Evolutionary conservation across 2,329 filamentous ascomycete genomes (phyloP).

Genomic region (Coccinonectria pachysandricola): DNA sequence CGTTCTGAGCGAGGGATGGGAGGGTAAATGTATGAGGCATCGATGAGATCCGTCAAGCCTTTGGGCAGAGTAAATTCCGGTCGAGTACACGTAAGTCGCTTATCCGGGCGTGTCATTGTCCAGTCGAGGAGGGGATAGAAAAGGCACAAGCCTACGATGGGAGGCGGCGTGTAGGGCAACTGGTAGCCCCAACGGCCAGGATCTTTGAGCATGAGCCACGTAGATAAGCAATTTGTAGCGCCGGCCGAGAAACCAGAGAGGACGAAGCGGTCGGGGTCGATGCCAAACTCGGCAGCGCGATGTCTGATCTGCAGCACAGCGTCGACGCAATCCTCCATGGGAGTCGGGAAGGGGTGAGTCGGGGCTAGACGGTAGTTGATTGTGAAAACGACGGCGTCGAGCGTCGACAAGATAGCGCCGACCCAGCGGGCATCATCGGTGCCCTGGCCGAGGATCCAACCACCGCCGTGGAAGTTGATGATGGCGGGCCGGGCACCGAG

Average conservation of each 20-base stretch:
- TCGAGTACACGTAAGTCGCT: conserved; percentile 40
- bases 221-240: conserved; percentile 43
- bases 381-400: conserved; percentile 49
- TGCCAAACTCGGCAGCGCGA: conserved; percentile 44
- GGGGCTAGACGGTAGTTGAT: conserved; percentile 62
- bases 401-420: conserved; percentile 37
- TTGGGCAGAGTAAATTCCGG: conserved; percentile 50
- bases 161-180: conserved; percentile 29
- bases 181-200: conserved; percentile 30
- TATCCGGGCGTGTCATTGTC: conserved; percentile 44
- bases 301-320: conserved; percentile 50
- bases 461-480: conserved; percentile 59
- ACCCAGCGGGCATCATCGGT: conserved; percentile 56
- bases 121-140: conserved; percentile 57
- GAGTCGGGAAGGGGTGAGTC: conserved; percentile 51
- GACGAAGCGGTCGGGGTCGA: conserved; percentile 46
- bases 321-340: conserved; percentile 56
- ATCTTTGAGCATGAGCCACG: conserved; percentile 35
- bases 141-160: conserved; percentile 41
- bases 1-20: conserved; percentile 34
- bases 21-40: conserved; percentile 50
- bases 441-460: conserved; percentile 52
- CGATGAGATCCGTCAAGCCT: conserved; percentile 51
- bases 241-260: conserved; percentile 57
- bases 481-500: conserved; percentile 39